Conservation (phyloP, 192 early-diverging fungal species). For the Radiomyces spectabilis region DNA sequence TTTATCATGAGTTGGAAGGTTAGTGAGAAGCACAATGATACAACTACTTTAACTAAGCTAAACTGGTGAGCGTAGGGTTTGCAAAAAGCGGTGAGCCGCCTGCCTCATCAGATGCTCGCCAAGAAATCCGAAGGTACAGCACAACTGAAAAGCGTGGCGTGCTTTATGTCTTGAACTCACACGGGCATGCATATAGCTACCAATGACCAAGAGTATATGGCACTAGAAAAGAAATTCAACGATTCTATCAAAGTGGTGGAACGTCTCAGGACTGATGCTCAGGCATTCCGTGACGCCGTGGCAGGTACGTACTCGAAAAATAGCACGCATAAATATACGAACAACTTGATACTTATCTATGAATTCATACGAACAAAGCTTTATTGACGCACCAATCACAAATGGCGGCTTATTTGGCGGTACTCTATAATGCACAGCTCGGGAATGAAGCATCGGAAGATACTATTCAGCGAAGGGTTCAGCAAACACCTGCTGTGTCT, state of each 20-base stretch:
- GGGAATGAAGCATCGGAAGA: constrained; percentile 40
- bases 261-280: constrained; percentile 55
- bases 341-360: no score
- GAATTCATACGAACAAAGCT: no score
- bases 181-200: constrained; percentile 42
- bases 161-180: not conserved
- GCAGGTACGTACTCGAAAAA: no score
- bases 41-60: not conserved
- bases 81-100: constrained; percentile 69
- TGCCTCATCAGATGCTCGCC: constrained; percentile 68
- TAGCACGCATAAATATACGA: no score
- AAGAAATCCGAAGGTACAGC: constrained; percentile 34
- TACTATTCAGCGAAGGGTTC: constrained; percentile 30
- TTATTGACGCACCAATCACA: constrained; percentile 14
- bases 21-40: not conserved
- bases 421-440: constrained; percentile 14
- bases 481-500: constrained; percentile 32
- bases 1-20: constrained; percentile 24
- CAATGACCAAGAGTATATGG: constrained; percentile 46
- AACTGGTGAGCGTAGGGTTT: constrained; percentile 8
- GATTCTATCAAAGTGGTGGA: constrained; percentile 44
- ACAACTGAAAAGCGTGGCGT: not conserved
- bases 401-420: constrained; percentile 11
- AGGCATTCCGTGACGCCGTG: constrained; percentile 58
- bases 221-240: constrained; percentile 56